Evolutionary conservation across 345 rosid species (phyloP).

Genomic region (Trapa incisa): DNA sequence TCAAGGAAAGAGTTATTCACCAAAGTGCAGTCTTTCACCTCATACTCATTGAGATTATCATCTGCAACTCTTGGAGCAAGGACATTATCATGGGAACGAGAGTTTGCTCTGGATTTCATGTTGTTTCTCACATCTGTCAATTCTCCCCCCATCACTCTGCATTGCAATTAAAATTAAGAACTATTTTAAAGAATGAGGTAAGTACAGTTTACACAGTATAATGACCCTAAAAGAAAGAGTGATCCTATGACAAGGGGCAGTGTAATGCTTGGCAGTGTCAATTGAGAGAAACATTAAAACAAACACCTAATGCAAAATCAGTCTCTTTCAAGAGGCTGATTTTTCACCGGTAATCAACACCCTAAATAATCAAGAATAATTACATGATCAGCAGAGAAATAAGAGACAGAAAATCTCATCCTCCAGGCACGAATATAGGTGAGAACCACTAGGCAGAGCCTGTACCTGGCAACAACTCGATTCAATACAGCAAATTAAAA

Average conservation of each 20-base stretch:
- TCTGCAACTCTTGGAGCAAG: constrained; percentile 40
- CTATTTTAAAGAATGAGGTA: not conserved
- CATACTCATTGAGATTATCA: constrained; percentile 28
- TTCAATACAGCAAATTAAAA: not conserved
- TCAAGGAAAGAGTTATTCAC: constrained; percentile 16
- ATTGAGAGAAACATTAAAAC: not conserved
- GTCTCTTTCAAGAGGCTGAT: not conserved
- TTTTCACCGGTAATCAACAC: not conserved
- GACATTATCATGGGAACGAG: constrained; percentile 26
- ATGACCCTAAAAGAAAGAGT: not conserved
- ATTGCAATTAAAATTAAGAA: not conserved
- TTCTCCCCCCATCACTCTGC: constrained; percentile 80
- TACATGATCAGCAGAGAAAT: not conserved
- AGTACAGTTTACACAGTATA: not conserved
- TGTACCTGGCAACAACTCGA: not conserved
- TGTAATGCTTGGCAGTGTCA: not conserved
- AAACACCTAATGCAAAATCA: not conserved
- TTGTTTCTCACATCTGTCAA: constrained; percentile 47
- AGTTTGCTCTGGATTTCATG: constrained; percentile 36
- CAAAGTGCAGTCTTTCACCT: constrained; percentile 43
- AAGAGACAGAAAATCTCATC: constrained; percentile 1
- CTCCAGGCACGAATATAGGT: not conserved
- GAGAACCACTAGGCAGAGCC: not conserved
- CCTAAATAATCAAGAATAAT: not conserved
- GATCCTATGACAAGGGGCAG: not conserved